Base-by-base conservation (phyloP, 352 stramenopile species). In the Vaucheria bursata region DNA sequence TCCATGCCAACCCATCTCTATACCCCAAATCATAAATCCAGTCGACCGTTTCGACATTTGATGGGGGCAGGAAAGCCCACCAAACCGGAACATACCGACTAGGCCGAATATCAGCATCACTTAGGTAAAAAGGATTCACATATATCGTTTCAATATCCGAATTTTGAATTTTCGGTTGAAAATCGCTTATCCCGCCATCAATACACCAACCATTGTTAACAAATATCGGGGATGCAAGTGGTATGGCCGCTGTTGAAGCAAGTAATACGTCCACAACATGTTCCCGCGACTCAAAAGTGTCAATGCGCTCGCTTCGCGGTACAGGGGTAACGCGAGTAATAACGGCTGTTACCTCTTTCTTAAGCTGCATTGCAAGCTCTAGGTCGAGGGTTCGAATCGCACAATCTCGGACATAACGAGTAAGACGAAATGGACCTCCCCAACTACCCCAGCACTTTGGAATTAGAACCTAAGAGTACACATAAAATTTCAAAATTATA, bases 11-110 rank as follows among this genome's bases (percentile, higher is more conserved):
- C 3, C 72, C 67, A 38, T 86, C 82, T 8, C 71, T 52, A 34
- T 80, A 86, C 25, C 82, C 82, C 5, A 86, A 77, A 34, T 86
- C 83, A 52, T 86, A 86, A 1, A 86, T 68, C 80, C 82, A 86
- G 39, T 86, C 82, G 25, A 86, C 74, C n/a, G 79, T 85, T 5
- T 66, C 65, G 31, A 64, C 8, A 69, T 81, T 50, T 25, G 53
- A 67, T 33, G 82, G 82, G 33, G 82, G 76, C 18, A 86, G 59
- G 31, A 76, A 71, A 8, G 76, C 74, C 82, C 82, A 86, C 68
- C 73, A 85, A 0, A 84, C 68, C 3, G 82, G 82, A 0, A 86
- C 77, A 40, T 86, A 86, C 3, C 76, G 32, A 32, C 69, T 79
- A 1, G 79, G 79, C 1, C 77, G 70, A 29, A 86, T 86, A 70